phyloP scores from a whole-genome alignment of 2,329 filamentous ascomycete species.

The Trichophyton mentagrophytes region DNA sequence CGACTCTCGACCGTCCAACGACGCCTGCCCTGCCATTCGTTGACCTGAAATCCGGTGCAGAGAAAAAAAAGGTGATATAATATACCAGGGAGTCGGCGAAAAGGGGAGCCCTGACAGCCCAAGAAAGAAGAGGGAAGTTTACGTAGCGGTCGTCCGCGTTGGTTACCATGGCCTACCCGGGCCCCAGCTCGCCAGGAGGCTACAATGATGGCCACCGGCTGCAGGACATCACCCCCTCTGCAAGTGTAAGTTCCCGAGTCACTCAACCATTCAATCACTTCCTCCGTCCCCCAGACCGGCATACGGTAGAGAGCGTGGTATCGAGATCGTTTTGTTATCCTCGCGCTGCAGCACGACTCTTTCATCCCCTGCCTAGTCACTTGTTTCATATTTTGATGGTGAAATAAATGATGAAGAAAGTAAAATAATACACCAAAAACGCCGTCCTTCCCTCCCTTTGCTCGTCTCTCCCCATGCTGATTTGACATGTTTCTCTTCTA shows the following conservation, averaged over 20 bases:
- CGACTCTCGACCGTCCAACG: not conserved
- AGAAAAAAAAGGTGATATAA: not conserved
- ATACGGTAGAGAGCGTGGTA: not conserved
- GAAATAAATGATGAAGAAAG: slow-evolving; percentile 1
- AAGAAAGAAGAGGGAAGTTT: not conserved
- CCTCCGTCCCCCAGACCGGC: not conserved
- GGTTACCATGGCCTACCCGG: slow-evolving; percentile 50
- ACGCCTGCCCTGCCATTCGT: not conserved
- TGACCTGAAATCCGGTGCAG: not conserved
- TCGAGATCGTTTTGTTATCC: not conserved
- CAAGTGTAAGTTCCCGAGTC: slow-evolving; percentile 41
- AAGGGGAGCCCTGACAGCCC: not conserved
- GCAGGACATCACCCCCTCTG: slow-evolving; percentile 49
- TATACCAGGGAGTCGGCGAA: not conserved
- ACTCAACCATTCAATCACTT: not conserved
- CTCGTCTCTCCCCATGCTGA: not conserved
- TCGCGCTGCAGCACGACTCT: not conserved
- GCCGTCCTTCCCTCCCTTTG: not conserved
- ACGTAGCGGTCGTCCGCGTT: slow-evolving; percentile 3
- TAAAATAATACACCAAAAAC: not conserved
- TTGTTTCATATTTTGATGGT: not conserved
- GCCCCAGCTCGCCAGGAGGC: slow-evolving; percentile 43
- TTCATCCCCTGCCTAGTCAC: not conserved
- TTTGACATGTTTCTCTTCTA: slow-evolving; percentile 3
- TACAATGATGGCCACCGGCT: slow-evolving; percentile 53